Base-by-base conservation (phyloP, 257 asterid genomes). In the Prunella vulgaris region DNA sequence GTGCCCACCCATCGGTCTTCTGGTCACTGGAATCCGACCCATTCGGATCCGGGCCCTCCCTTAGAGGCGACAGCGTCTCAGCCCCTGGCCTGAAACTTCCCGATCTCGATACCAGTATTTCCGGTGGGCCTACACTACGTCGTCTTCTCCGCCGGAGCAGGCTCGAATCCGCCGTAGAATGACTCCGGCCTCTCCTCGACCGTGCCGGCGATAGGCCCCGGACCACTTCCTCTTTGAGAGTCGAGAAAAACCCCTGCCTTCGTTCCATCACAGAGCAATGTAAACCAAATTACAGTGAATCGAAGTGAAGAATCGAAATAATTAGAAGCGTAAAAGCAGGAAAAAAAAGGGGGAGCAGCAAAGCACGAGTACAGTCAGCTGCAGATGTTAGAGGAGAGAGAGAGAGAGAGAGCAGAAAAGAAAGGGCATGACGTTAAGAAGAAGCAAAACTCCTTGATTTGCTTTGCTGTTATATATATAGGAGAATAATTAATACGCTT, bases 41-140 rank as follows among this genome's bases (percentile, higher is more conserved):
- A 42, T 25, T 79, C 33, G 84, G 89, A 82, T 84, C 89, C 77
- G 92, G 92, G 4, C 94, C 90, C 60, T 87, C 94, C 73, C 84
- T 81, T 14, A 87, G 35, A 30, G 94, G 91, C 65, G 94, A 81
- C 35, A 85, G 77, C 5, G 87, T 66, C 66, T 85, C 91, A 6
- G 61, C 82, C 33, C 79, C 84, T 0, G 84, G 85, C 76, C 87
- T 71, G 72, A 71, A 63, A 52, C 75, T 71, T 32, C 76, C 76
- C 74, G 83, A 84, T 81, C 84, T 84, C 68, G 83, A 52, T 1
- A 69, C 24, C 18, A 42, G 40, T 44, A 64, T 59, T 54, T 75
- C 85, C 18, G 84, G 76, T 4, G 80, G 87, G n/a, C 75, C 77
- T 30, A 72, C 73, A n/a, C 74, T 62, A 12, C 62, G 38, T 15